Conservation (phyloP, 73 alveolate genomes). For the Stentor coeruleus region DNA sequence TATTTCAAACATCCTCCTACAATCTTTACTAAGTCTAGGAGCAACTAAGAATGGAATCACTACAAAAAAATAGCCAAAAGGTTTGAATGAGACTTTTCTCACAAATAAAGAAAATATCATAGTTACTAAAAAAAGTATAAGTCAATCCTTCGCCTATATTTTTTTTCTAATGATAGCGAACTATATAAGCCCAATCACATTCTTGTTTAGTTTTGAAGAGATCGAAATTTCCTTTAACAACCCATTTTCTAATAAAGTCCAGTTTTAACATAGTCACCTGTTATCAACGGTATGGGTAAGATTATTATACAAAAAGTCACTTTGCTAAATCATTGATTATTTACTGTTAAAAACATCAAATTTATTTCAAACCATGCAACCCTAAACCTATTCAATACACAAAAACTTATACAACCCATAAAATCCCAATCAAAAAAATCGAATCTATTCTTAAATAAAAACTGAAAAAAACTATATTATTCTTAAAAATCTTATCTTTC, state of each 20-base stretch:
- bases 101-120: not conserved
- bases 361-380: conserved; percentile 20
- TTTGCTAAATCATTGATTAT: not conserved
- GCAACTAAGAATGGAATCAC: not conserved
- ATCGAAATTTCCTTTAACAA: conserved; percentile 39
- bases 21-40: conserved; percentile 50
- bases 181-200: conserved; percentile 84
- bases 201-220: conserved; percentile 67
- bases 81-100: not conserved
- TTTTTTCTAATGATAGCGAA: conserved; percentile 49
- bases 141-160: not conserved
- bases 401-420: too few species aligned
- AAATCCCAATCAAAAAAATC: too few species aligned
- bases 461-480: too few species aligned
- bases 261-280: not conserved
- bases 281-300: not conserved
- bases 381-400: not conserved
- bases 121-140: not conserved
- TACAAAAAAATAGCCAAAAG: too few species aligned
- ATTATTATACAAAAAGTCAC: too few species aligned
- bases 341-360: not conserved
- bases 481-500: too few species aligned
- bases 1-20: conserved; percentile 75
- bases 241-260: conserved; percentile 39
- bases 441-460: too few species aligned